phyloP scores from a whole-genome alignment of 805 yeast species.

The Wickerhamomyces alni region DNA sequence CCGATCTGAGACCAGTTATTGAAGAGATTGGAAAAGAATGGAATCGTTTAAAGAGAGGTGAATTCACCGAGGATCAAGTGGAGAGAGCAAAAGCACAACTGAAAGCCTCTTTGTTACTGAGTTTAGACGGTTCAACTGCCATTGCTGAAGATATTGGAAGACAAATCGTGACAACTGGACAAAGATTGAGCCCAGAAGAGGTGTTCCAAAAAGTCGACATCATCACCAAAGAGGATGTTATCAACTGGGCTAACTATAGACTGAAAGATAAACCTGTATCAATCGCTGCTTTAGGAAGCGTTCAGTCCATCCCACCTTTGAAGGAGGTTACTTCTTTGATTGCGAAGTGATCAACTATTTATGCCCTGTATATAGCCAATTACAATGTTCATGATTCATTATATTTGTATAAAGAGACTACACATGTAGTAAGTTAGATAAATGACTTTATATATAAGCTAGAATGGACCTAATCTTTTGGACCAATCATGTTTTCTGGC shows the following conservation, averaged over 20 bases:
- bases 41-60: slow-evolving; percentile 78
- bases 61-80: slow-evolving; percentile 75
- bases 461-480: slow-evolving; percentile 35
- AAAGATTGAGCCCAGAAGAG: slow-evolving; percentile 40
- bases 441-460: background rate
- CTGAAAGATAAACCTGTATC: slow-evolving; percentile 76
- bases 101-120: slow-evolving; percentile 83
- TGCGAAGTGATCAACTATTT: slow-evolving; percentile 6
- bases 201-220: slow-evolving; percentile 60
- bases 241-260: slow-evolving; percentile 83
- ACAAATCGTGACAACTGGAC: slow-evolving; percentile 92
- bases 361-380: too few relatives aligned
- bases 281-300: slow-evolving; percentile 86
- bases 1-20: slow-evolving; percentile 59
- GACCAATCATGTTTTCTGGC: slow-evolving; percentile 98
- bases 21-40: slow-evolving; percentile 81
- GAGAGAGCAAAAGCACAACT: slow-evolving; percentile 92
- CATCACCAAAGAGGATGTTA: slow-evolving; percentile 73
- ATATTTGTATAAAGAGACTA: background rate
- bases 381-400: too few relatives aligned
- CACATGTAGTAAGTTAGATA: slow-evolving; percentile 4
- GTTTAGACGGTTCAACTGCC: slow-evolving; percentile 92
- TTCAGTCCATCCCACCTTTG: slow-evolving; percentile 64
- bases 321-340: slow-evolving; percentile 44
- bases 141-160: slow-evolving; percentile 97